Evolutionary conservation across 768 basidiomycete species (phyloP).

Genomic region (Mycena sanguinolenta): DNA sequence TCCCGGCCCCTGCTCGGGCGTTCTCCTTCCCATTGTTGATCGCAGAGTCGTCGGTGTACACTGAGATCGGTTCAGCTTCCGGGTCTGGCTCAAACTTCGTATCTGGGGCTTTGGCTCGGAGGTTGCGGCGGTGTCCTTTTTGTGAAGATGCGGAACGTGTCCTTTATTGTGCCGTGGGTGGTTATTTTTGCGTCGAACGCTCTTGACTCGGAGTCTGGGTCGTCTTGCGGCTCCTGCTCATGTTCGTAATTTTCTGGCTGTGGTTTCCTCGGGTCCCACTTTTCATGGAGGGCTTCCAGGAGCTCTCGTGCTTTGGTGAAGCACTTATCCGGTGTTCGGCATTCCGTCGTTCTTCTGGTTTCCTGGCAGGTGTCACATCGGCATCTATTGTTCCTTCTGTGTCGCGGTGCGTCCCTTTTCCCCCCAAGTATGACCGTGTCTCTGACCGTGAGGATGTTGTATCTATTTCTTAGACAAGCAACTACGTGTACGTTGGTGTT

Average conservation of each 20-base stretch:
- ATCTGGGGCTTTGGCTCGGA: not conserved
- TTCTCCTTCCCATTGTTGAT: not conserved
- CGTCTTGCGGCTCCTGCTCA: too few species aligned
- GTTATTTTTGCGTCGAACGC: not conserved
- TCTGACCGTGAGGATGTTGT: not conserved
- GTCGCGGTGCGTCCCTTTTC: too few species aligned
- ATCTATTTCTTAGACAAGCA: not conserved
- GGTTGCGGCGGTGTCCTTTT: not conserved
- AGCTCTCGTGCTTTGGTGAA: not conserved
- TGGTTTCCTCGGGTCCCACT: too few species aligned
- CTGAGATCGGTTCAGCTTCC: not conserved
- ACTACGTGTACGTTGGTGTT: not conserved
- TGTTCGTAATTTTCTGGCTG: too few species aligned
- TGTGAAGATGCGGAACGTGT: conserved; percentile 11
- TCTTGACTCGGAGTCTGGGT: not conserved
- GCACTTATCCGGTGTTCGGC: not conserved
- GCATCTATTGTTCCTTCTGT: too few species aligned
- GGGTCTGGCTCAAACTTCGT: not conserved
- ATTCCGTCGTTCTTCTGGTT: not conserved
- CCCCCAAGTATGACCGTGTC: not conserved
- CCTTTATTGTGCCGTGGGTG: not conserved
- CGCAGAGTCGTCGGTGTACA: conserved; percentile 15
- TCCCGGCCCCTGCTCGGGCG: not conserved
- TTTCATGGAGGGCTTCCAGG: too few species aligned
- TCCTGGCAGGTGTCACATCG: too few species aligned